Conservation (phyloP, 768 basidiomycete genomes). For the Leucocoprinus leucothites region DNA sequence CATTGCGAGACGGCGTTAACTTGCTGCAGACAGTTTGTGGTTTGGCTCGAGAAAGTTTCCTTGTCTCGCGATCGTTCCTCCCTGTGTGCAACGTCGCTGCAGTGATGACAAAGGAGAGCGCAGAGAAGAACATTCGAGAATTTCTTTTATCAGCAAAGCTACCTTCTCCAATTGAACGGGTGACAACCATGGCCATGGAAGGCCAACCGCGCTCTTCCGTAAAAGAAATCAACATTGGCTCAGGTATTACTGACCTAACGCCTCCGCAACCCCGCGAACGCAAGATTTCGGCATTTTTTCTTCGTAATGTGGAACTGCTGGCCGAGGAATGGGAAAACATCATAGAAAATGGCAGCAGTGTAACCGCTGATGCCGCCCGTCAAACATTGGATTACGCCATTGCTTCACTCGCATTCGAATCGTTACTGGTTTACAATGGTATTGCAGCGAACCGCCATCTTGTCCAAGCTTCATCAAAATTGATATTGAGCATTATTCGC, state of each 20-base stretch:
- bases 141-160: conserved; percentile 68
- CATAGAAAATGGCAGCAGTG: conserved; percentile 29
- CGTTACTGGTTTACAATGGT: conserved; percentile 62
- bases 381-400: conserved; percentile 68
- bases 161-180: conserved; percentile 32
- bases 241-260: conserved; percentile 27
- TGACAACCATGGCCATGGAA: neutral
- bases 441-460: conserved; percentile 55
- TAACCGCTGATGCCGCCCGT: conserved; percentile 63
- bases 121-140: conserved; percentile 59
- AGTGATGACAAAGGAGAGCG: conserved; percentile 54
- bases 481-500: conserved; percentile 33
- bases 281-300: conserved; percentile 57
- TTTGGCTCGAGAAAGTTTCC: conserved; percentile 40
- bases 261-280: conserved; percentile 57
- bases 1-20: conserved; percentile 56
- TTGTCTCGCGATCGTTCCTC: conserved; percentile 50
- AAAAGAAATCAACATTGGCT: conserved; percentile 3
- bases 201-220: neutral
- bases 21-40: conserved; percentile 67
- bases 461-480: conserved; percentile 60
- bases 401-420: conserved; percentile 66
- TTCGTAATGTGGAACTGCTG: conserved; percentile 57
- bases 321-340: conserved; percentile 42
- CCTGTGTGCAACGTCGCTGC: conserved; percentile 70